A percentile compares a stretch with the other conserved stretches of the same genome.
These are phyloP conservation scores for Dictyostelium purpureum DNA, from an alignment of 78 protist genomes.

Conservation along the genomic window DNA sequence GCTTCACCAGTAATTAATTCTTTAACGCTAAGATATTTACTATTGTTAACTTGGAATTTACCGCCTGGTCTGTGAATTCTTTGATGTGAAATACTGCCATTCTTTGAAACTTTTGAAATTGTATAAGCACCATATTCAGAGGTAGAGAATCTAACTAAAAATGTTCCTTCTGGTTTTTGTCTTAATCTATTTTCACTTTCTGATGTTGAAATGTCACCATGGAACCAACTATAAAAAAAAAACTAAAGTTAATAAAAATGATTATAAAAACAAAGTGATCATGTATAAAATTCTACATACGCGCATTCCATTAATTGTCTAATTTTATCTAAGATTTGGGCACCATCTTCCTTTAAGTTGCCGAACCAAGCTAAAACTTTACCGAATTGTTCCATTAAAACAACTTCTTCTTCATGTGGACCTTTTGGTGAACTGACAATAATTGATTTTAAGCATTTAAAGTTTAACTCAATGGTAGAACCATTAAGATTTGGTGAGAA, in stretches of 20 bases:
- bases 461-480: conserved; percentile 71
- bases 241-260: background rate
- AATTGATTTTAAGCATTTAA: conserved; percentile 75
- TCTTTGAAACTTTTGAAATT: conserved; percentile 78
- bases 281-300: background rate
- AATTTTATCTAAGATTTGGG: conserved; percentile 63
- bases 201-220: conserved; percentile 84
- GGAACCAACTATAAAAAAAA: conserved; percentile 74
- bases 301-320: conserved; percentile 79
- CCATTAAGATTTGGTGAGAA: conserved; percentile 70
- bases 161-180: conserved; percentile 82
- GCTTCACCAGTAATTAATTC: conserved; percentile 80
- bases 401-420: conserved; percentile 79
- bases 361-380: conserved; percentile 87
- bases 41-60: conserved; percentile 70
- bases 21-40: conserved; percentile 67
- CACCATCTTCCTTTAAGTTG: conserved; percentile 68
- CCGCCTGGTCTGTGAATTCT: conserved; percentile 76
- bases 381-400: conserved; percentile 84
- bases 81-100: conserved; percentile 82
- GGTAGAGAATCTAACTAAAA: conserved; percentile 84
- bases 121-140: conserved; percentile 81
- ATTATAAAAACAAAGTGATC: too few relatives aligned
- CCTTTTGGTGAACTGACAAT: conserved; percentile 65
- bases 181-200: conserved; percentile 75